Evolutionary conservation across 805 yeast species (phyloP), one percentile per base, ranked within the genome.

Genomic region (Starmerella sp.): DNA sequence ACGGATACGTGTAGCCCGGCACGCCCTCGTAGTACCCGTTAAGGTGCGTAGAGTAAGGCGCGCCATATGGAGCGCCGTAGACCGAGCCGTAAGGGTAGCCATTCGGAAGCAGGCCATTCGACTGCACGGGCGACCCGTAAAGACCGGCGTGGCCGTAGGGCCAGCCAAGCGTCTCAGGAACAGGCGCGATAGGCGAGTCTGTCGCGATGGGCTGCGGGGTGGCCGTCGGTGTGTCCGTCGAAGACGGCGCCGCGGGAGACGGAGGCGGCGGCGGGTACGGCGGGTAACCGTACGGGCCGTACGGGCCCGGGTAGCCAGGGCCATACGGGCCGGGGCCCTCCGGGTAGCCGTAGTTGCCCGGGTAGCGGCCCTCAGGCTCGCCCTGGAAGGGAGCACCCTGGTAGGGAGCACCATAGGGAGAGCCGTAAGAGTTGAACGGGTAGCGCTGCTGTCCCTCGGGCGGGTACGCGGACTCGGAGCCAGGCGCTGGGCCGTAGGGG

Each of bases 341-440:
- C 22, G 29, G 45, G 52, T 41, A 29, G 7, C 45, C 35, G 28
- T 39, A 39, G 7, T 28, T 28, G 6, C 29, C 30, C 43, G 28
- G 43, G 43, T 11, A 15, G 7, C 29, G 43, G n/a, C 29, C 29
- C 29, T 6, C 43, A 13, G 43, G 29, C 43, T 39, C 43, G 29
- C 43, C 43, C 11, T 39, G 34, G 22, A 22, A 22, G 22, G 22
- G 22, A 22, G 22, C 41, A 31, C 36, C 28, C 29, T 28, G 31
- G 8, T 29, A 22, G n/a, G 46, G 31, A 38, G 11, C 17, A 13
- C 48, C 31, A n/a, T 29, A 39, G 44, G 36, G 41, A 14, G 38
- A n/a, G 13, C 41, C 54, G 34, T 52, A 46, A 17, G 46, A 44
- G 39, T 34, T 45, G 44, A 46, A 46, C 15, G 50, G 51, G 52